Evolutionary conservation across 2,329 filamentous ascomycete species (phyloP).

Genomic region (Xylaria sp.): DNA sequence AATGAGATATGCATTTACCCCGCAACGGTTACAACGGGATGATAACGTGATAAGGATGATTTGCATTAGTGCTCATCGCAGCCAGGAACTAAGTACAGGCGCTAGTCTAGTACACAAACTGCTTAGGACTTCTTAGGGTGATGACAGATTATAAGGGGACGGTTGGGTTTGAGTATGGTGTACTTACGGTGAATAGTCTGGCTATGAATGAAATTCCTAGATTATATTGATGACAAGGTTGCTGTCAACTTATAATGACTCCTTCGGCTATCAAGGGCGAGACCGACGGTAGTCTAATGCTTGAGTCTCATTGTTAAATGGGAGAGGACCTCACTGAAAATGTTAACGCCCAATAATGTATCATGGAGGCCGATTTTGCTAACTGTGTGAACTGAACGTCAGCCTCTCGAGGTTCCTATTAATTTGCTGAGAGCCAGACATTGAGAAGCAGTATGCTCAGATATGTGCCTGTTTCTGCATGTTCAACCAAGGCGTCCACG

Average conservation of each 20-base stretch:
- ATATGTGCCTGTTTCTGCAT: constrained; percentile 46
- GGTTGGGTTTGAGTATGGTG: constrained; percentile 12
- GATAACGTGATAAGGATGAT: constrained; percentile 22
- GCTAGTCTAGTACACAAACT: constrained; percentile 10
- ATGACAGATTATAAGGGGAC: constrained; percentile 22
- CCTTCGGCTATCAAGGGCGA: too few relatives aligned
- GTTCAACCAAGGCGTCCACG: constrained; percentile 44
- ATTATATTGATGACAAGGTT: constrained; percentile 11
- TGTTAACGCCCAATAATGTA: neutral
- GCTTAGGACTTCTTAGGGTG: constrained; percentile 10
- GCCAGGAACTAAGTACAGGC: constrained; percentile 5
- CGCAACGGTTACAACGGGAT: constrained; percentile 13
- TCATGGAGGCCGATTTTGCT: neutral
- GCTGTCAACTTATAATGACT: constrained; percentile 1
- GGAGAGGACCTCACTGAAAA: too few relatives aligned
- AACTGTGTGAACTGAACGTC: constrained; percentile 6
- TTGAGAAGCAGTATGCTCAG: constrained; percentile 40
- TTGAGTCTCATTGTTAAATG: too few relatives aligned
- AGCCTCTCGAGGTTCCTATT: constrained; percentile 17
- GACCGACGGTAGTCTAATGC: too few relatives aligned
- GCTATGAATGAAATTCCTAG: constrained; percentile 30
- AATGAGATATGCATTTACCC: constrained; percentile 26
- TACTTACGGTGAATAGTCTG: constrained; percentile 28
- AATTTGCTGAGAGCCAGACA: constrained; percentile 1
- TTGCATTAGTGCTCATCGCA: constrained; percentile 17